These are phyloP conservation scores for Populus hybrid DNA, from an alignment of 441 rosid species.

Conservation along the genomic window DNA sequence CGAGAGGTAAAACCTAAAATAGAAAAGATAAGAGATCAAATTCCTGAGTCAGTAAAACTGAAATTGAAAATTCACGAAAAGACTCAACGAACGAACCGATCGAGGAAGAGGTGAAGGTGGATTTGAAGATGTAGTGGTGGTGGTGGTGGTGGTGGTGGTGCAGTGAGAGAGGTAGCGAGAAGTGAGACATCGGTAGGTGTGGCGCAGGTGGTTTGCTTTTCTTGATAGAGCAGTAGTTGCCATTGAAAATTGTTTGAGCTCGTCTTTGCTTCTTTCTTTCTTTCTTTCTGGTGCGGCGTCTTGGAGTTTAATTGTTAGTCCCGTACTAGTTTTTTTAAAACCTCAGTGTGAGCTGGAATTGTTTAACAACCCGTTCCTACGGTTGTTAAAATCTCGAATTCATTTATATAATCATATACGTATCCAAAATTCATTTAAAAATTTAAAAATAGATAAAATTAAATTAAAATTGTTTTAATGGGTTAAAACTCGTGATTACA, in stretches of 20 bases:
- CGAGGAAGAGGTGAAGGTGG: slow-evolving; percentile 25
- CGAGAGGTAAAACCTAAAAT: slow-evolving; percentile 26
- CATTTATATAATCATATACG: too few species aligned
- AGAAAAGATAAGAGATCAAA: background rate
- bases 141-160: slow-evolving; percentile 14
- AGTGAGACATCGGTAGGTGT: slow-evolving; percentile 19
- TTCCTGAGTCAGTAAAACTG: background rate
- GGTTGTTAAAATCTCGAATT: background rate
- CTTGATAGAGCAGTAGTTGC: slow-evolving; percentile 54
- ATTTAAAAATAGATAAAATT: too few species aligned
- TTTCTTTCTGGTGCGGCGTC: background rate
- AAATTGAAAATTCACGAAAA: background rate
- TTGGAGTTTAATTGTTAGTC: too few species aligned
- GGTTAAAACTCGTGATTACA: background rate
- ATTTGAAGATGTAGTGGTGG: slow-evolving; percentile 14
- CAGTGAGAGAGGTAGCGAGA: slow-evolving; percentile 20
- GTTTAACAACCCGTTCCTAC: background rate
- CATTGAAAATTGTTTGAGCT: slow-evolving; percentile 29
- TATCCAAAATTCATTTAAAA: too few species aligned
- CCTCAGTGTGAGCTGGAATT: background rate
- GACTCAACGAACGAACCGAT: slow-evolving; percentile 34
- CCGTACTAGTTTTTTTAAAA: too few species aligned
- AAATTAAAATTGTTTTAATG: too few species aligned
- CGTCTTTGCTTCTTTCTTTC: background rate
- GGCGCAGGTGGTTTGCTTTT: slow-evolving; percentile 37